phyloP scores from a whole-genome alignment of 169 alveolate species.

The Blepharisma undulans region DNA sequence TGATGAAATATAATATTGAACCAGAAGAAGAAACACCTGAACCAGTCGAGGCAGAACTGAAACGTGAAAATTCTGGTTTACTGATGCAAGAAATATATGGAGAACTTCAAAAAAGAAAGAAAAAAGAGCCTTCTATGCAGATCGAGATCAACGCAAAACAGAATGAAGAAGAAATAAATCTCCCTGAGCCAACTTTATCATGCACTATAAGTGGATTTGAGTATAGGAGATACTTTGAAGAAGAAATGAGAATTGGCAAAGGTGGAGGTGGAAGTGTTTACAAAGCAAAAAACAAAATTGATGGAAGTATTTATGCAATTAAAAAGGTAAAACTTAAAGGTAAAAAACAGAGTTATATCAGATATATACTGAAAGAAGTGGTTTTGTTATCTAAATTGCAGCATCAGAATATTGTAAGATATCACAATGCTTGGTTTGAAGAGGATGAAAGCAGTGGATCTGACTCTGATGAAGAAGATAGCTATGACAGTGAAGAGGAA shows the following conservation, averaged over 20 bases:
- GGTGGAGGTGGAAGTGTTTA: constrained; percentile 85
- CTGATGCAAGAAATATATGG: background rate
- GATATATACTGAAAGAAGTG: constrained; percentile 70
- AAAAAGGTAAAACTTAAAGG: constrained; percentile 66
- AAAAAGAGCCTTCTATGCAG: background rate
- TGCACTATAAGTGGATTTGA: constrained; percentile 18
- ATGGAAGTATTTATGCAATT: constrained; percentile 65
- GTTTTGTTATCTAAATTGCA: constrained; percentile 63
- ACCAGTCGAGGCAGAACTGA: background rate
- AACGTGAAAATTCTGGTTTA: background rate
- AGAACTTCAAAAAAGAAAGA: background rate
- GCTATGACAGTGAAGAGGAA: constrained; percentile 15
- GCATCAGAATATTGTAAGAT: constrained; percentile 81
- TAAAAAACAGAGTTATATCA: constrained; percentile 47
- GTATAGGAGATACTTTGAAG: constrained; percentile 63
- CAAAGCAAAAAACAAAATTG: constrained; percentile 67
- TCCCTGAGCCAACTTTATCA: background rate
- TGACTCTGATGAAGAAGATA: constrained; percentile 55
- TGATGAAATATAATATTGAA: background rate
- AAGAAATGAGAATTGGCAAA: constrained; percentile 67
- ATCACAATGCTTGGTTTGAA: constrained; percentile 80
- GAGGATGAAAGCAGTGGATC: constrained; percentile 27
- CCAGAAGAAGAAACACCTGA: background rate
- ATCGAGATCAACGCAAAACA: background rate
- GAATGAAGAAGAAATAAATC: background rate